Percentiles rank a stretch among this genome's conserved stretches.
These are phyloP conservation scores for Crucibulum laeve DNA, from an alignment of 768 basidiomycete species.

Conservation along the genomic window DNA sequence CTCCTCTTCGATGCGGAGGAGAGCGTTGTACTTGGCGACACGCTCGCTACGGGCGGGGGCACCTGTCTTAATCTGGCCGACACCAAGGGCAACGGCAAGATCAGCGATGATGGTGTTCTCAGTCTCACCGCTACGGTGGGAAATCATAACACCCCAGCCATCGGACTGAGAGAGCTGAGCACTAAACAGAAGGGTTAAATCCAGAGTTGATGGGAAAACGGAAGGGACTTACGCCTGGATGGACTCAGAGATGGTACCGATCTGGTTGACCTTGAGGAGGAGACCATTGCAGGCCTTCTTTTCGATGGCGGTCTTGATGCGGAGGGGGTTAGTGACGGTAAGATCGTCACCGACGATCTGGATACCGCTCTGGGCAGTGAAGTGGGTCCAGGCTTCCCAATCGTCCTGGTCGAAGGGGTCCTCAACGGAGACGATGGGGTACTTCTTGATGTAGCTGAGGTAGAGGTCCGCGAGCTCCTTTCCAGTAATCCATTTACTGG, in stretches of 20 bases:
- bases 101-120: slow-evolving; percentile 97
- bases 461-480: slow-evolving; percentile 91
- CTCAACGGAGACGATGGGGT: slow-evolving; percentile 94
- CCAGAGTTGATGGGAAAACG: neutral
- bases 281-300: slow-evolving; percentile 99
- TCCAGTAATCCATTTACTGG: slow-evolving; percentile 93
- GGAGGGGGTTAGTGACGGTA: slow-evolving; percentile 94
- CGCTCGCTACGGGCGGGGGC: slow-evolving; percentile 95
- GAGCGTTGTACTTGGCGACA: slow-evolving; percentile 89
- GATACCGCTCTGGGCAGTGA: slow-evolving; percentile 73
- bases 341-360: slow-evolving; percentile 96
- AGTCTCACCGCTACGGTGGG: slow-evolving; percentile 98
- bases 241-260: slow-evolving; percentile 97
- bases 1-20: slow-evolving; percentile 91
- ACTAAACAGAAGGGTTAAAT: slow-evolving; percentile 32
- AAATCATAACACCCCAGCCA: slow-evolving; percentile 99
- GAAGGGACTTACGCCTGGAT: slow-evolving; percentile 83
- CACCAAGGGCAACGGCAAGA: slow-evolving; percentile 87
- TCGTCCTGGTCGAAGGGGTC: slow-evolving; percentile 99
- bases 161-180: slow-evolving; percentile 94
- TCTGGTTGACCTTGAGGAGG: slow-evolving; percentile 99
- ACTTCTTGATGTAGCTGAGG: slow-evolving; percentile 80
- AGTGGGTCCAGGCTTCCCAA: slow-evolving; percentile 96
- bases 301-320: slow-evolving; percentile 98
- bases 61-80: slow-evolving; percentile 98